These are phyloP conservation scores for Fusarium foetens DNA, from an alignment of 2,329 filamentous ascomycete species.

Conservation along the genomic window DNA sequence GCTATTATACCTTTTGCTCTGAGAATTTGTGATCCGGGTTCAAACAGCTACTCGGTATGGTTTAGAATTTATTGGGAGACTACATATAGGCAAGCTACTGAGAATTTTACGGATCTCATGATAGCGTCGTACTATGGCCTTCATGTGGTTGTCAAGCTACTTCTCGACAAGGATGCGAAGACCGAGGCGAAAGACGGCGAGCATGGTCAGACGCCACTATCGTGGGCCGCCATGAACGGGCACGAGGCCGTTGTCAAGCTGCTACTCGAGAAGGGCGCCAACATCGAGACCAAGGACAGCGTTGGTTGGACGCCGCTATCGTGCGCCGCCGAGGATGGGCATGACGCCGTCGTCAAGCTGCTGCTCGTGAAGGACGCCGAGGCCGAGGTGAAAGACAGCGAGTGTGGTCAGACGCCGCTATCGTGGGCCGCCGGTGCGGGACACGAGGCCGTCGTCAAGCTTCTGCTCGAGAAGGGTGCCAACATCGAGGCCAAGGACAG, in stretches of 20 bases:
- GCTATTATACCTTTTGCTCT: background rate
- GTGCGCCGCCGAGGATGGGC: too few species aligned
- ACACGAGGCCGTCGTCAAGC: background rate
- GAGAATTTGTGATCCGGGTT: background rate
- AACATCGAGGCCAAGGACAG: too few species aligned
- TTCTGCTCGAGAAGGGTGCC: too few species aligned
- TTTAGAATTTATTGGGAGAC: background rate
- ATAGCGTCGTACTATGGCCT: background rate
- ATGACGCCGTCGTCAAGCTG: too few species aligned
- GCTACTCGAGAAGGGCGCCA: background rate
- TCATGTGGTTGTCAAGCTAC: background rate
- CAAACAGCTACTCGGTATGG: background rate
- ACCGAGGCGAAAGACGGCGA: background rate
- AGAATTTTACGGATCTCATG: background rate
- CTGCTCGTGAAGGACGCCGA: too few species aligned
- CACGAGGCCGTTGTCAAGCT: background rate
- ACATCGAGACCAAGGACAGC: too few species aligned
- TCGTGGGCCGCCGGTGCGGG: background rate
- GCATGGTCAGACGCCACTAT: background rate
- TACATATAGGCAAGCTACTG: background rate
- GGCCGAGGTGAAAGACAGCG: background rate
- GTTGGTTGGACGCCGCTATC: too few species aligned
- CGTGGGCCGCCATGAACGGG: background rate
- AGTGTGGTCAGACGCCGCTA: background rate
- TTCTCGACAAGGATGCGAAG: background rate